Evolutionary conservation across 73 alveolate genomes (phyloP).

Genomic region (Blepharisma japonicum): DNA sequence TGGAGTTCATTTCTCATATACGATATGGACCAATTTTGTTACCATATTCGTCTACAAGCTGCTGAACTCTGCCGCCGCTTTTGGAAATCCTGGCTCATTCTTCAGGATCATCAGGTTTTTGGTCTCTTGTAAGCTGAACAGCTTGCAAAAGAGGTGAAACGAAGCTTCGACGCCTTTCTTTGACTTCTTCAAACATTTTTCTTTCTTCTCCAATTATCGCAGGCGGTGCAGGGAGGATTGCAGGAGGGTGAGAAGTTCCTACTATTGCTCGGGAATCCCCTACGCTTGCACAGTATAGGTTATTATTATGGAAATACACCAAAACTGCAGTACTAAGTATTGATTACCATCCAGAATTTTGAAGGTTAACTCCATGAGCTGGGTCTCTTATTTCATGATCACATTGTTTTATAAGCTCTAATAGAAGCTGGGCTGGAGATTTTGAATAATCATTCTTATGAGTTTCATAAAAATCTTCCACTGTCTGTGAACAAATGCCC

Average conservation of each 20-base stretch:
- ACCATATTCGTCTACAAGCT: conserved; percentile 43
- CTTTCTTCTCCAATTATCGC: conserved; percentile 19
- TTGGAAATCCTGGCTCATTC: conserved; percentile 51
- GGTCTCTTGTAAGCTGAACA: conserved; percentile 39
- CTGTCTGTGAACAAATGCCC: too few species aligned
- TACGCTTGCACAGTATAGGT: too few species aligned
- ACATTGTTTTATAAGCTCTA: too few species aligned
- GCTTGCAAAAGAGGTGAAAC: background rate
- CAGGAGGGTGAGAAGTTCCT: conserved; percentile 14
- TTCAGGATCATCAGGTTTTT: conserved; percentile 58
- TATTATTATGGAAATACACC: too few species aligned
- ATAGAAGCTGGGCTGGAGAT: too few species aligned
- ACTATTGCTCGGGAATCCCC: conserved; percentile 38
- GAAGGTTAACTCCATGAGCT: too few species aligned
- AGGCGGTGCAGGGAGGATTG: conserved; percentile 13
- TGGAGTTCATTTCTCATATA: conserved; percentile 48
- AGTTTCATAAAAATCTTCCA: too few species aligned
- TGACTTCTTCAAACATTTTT: conserved; percentile 7
- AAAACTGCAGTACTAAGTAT: too few species aligned
- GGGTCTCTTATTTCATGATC: too few species aligned
- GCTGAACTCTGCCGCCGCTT: conserved; percentile 47
- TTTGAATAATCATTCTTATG: too few species aligned
- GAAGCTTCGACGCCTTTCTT: conserved; percentile 12
- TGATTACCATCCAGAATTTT: too few species aligned
- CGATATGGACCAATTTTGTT: conserved; percentile 60